Percentiles rank a stretch among this genome's conserved stretches.
phyloP scores from a whole-genome alignment of 179 eudicot genomes.

The Carnegiea gigantea region DNA sequence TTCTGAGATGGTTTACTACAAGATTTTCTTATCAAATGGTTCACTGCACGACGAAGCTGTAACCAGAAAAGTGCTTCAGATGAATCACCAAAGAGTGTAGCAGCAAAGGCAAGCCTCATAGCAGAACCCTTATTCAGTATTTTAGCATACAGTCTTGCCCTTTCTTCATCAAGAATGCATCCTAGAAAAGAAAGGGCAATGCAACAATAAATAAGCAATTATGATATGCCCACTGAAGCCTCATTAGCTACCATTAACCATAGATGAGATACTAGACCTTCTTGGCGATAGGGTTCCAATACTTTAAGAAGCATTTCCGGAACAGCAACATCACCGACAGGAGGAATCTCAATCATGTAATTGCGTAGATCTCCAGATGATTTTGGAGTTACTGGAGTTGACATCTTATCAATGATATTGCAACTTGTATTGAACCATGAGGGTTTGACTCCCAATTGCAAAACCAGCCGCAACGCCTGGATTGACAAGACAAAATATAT shows the following conservation, averaged over 20 bases:
- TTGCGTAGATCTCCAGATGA: conserved; percentile 79
- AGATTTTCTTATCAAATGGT: conserved; percentile 65
- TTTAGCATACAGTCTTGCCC: conserved; percentile 75
- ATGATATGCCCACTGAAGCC: not conserved
- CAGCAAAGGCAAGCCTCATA: conserved; percentile 87
- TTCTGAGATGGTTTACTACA: conserved; percentile 53
- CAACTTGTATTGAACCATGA: conserved; percentile 68
- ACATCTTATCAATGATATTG: conserved; percentile 40
- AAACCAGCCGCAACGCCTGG: conserved; percentile 89
- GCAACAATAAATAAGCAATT: conserved; percentile 15
- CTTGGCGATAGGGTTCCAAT: conserved; percentile 88
- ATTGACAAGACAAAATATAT: conserved; percentile 9
- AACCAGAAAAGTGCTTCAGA: conserved; percentile 93
- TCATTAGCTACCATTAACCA: conserved; percentile 1
- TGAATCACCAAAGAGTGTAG: conserved; percentile 91
- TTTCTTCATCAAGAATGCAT: conserved; percentile 90
- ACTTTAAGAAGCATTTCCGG: conserved; percentile 97
- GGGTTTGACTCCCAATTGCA: conserved; percentile 92
- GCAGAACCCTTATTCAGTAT: conserved; percentile 67
- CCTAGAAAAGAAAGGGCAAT: conserved; percentile 42
- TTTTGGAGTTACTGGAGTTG: conserved; percentile 48
- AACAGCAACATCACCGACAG: conserved; percentile 85
- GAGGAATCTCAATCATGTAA: conserved; percentile 71
- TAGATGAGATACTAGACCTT: conserved; percentile 49
- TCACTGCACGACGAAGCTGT: conserved; percentile 79